Evolutionary conservation across 2,329 filamentous ascomycete species (phyloP), one percentile per base, ranked within the genome.

Genomic region (Fusarium sp.): DNA sequence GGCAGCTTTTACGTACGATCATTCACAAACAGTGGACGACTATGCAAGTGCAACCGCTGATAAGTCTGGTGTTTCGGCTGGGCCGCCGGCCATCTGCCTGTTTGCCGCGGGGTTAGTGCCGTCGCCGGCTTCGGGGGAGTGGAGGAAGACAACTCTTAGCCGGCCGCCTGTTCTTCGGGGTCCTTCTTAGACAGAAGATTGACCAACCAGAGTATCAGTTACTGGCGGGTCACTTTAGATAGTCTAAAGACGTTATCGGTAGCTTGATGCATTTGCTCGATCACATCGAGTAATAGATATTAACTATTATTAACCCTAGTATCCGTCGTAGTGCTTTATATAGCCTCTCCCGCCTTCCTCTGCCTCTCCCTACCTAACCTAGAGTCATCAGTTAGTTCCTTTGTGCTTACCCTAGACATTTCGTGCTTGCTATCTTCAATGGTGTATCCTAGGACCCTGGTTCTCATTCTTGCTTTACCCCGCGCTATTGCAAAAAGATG

Each of bases 401-500:
- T 19, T 17, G 13, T 33, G 7, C 32, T 14, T 56, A 56, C 56
- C 58, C 60, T 63, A 57, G 44, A 63, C 28, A n/a, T 35, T 62
- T 68, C 69, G 67, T 60, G 52, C 70, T 74, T 43, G 6, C 49
- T 17, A 46, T 37, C 52, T 39, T 35, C n/a, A 56, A 75, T 74
- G 64, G 56, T 71, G 71, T 43, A 26, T 47, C 20, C 22, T 26
- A 28, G 44, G 15, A 33, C 6, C 26, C 30, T 22, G 10, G 32
- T 15, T 32, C 30, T 24, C 7, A 24, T 24, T 24, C 24, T 26
- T 48, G 37, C 51, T 47, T 47, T 70, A 74, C 68, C 67, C 64
- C 62, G 62, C 62, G 59, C 64, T 59, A 74, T 76, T 66, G 52
- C 37, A 37, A 74, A 75, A 75, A 44, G 43, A 35, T 24, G 40